Evolutionary conservation across 1,284 basidiomycete genomes (phyloP).

Genomic region (Rhizoctonia solani): DNA sequence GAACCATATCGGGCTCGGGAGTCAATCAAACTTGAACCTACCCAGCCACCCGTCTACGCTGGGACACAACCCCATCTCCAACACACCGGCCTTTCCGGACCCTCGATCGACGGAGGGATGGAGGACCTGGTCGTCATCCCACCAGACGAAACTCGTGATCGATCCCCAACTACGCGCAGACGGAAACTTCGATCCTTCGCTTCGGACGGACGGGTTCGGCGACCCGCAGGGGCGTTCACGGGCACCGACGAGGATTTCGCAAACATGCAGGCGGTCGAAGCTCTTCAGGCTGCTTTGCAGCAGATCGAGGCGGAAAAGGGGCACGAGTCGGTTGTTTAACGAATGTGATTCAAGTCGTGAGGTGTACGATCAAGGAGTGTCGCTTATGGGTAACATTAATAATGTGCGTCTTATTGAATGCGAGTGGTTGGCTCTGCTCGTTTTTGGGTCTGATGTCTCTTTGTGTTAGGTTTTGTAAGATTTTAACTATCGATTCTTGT

Average conservation of each 20-base stretch:
- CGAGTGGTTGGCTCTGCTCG: too few species aligned
- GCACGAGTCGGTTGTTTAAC: background rate
- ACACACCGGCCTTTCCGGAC: too few species aligned
- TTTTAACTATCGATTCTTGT: too few species aligned
- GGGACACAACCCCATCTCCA: too few species aligned
- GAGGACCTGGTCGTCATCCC: background rate
- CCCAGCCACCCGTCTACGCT: too few species aligned
- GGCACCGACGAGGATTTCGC: background rate
- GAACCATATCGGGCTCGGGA: too few species aligned
- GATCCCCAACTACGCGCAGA: constrained; percentile 9
- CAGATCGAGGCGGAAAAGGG: constrained; percentile 30
- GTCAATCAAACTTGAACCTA: too few species aligned
- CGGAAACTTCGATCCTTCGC: background rate
- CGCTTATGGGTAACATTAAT: too few species aligned
- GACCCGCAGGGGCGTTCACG: background rate
- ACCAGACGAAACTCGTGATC: constrained; percentile 6
- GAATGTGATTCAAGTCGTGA: background rate
- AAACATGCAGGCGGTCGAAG: constrained; percentile 23
- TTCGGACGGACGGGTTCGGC: background rate
- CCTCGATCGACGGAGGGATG: background rate
- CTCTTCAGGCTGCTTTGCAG: constrained; percentile 23
- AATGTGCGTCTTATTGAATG: too few species aligned
- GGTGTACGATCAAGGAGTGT: background rate
- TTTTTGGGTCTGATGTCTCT: too few species aligned
- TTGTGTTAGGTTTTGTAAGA: too few species aligned